These are phyloP conservation scores for Lolium perenne DNA, from an alignment of 176 grass and related monocot species.

Conservation along the genomic window DNA sequence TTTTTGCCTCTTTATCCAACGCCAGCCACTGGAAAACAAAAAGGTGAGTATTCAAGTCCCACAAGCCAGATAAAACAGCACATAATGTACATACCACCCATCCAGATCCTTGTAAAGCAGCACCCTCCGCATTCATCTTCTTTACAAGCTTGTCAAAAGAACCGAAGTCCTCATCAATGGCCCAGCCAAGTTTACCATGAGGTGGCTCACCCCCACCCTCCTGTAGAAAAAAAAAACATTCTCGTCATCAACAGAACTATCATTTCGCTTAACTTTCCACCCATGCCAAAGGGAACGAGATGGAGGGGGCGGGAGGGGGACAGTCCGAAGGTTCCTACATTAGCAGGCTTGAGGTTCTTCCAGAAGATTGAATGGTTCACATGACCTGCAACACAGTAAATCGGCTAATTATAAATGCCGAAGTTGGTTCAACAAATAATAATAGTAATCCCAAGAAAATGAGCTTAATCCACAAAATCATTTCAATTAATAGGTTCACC, in stretches of 20 bases:
- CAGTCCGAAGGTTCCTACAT: conserved; percentile 45
- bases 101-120: conserved; percentile 98
- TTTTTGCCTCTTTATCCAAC: conserved; percentile 92
- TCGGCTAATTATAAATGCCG: conserved; percentile 17
- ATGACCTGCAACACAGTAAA: conserved; percentile 69
- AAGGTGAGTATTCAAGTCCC: conserved; percentile 15
- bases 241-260: background rate
- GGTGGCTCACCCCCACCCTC: conserved; percentile 92
- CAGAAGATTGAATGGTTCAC: conserved; percentile 99
- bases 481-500: conserved; percentile 25
- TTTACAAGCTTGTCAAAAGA: conserved; percentile 80
- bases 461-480: background rate
- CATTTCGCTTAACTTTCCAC: background rate
- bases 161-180: conserved; percentile 92
- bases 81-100: conserved; percentile 79
- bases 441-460: background rate
- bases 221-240: conserved; percentile 52
- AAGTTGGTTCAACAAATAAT: background rate
- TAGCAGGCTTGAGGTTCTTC: conserved; percentile 94
- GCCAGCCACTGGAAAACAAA: conserved; percentile 77
- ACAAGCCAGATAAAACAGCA: conserved; percentile 22
- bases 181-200: conserved; percentile 86
- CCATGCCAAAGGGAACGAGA: background rate
- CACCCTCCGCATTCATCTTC: conserved; percentile 96
- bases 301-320: background rate